Evolutionary conservation across 345 rosid species (phyloP).

Genomic region (Linum trigynum): DNA sequence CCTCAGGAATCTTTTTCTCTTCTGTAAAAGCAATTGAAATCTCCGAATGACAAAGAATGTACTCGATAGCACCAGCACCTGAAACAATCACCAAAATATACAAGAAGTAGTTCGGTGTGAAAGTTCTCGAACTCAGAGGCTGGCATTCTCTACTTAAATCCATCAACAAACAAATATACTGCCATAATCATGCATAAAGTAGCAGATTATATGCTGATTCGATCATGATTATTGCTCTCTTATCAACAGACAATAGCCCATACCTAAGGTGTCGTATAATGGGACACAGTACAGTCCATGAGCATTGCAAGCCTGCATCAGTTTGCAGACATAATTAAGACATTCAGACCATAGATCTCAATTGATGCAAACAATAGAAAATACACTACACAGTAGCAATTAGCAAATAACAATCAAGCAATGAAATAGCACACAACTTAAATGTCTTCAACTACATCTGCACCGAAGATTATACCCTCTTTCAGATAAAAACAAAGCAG

Average conservation of each 20-base stretch:
- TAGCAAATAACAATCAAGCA: conserved; percentile 1
- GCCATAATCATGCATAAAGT: neutral
- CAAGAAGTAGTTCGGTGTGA: neutral
- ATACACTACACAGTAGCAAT: neutral
- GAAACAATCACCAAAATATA: conserved; percentile 9
- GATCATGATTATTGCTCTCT: no score
- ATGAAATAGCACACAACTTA: neutral
- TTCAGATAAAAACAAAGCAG: neutral
- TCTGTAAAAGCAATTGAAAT: conserved; percentile 82
- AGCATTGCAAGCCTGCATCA: conserved; percentile 95
- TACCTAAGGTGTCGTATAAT: conserved; percentile 93
- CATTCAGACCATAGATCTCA: neutral
- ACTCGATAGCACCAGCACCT: conserved; percentile 97
- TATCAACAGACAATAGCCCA: conserved; percentile 2
- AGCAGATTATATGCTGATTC: neutral
- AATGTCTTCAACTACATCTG: neutral
- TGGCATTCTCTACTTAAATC: neutral
- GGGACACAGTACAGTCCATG: conserved; percentile 96
- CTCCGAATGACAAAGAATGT: conserved; percentile 79
- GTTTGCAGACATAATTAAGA: conserved; percentile 8
- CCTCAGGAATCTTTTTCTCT: conserved; percentile 87
- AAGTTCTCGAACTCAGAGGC: neutral
- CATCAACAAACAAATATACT: neutral
- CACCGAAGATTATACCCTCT: neutral
- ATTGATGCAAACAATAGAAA: neutral